These are phyloP conservation scores for Puccinia coronata DNA, from an alignment of 1,284 basidiomycete genomes.

Conservation along the genomic window DNA sequence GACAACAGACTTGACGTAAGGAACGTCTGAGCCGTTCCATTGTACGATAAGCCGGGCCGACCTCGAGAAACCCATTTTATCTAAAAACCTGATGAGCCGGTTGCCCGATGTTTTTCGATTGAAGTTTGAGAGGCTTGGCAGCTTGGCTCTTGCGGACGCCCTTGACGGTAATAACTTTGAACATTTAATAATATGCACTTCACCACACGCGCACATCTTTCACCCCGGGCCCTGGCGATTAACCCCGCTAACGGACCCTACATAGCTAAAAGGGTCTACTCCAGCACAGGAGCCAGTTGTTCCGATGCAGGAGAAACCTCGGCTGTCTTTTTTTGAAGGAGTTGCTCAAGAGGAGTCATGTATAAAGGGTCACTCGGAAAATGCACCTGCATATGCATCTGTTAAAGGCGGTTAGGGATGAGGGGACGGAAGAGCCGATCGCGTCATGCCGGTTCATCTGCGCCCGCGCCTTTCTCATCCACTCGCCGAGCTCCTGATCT, in stretches of 20 bases:
- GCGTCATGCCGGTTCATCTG: not conserved
- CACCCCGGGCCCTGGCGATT: not conserved
- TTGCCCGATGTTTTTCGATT: not conserved
- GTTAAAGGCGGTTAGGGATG: constrained; percentile 9
- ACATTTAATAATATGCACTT: not conserved
- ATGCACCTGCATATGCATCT: not conserved
- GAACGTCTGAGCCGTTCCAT: not conserved
- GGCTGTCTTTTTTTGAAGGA: not conserved
- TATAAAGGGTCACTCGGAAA: not conserved
- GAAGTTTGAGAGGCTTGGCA: not conserved
- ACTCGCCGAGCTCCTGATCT: constrained; percentile 23
- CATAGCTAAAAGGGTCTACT: not conserved
- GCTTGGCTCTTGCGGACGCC: not conserved
- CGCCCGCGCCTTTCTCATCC: not conserved
- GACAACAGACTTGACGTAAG: constrained; percentile 9
- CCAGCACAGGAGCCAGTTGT: constrained; percentile 7
- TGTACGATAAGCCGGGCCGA: not conserved
- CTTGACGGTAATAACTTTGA: no score
- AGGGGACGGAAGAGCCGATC: constrained; percentile 22
- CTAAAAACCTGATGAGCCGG: not conserved
- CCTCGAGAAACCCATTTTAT: not conserved
- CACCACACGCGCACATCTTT: not conserved
- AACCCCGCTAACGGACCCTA: not conserved
- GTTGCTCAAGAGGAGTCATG: not conserved
- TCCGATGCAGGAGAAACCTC: not conserved